phyloP scores from a whole-genome alignment of 176 grass and related monocot species.

The Oryza punctata region DNA sequence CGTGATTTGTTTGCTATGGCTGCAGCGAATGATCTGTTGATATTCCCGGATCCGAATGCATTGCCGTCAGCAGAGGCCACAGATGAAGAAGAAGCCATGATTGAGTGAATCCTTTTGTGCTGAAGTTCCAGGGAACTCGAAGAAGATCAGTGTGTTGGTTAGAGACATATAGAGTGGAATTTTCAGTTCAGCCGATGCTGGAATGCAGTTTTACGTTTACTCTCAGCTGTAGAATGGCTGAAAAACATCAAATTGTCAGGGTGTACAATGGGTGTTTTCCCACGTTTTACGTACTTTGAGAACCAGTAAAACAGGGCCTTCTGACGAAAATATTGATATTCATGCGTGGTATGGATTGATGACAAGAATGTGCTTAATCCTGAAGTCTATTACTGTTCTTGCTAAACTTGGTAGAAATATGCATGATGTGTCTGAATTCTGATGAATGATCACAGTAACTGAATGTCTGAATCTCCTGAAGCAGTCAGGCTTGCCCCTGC shows the following conservation, averaged over 20 bases:
- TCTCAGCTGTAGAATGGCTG: background rate
- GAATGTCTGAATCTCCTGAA: background rate
- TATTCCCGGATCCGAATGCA: background rate
- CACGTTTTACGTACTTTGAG: background rate
- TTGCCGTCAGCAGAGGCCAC: background rate
- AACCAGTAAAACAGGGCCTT: background rate
- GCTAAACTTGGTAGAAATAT: background rate
- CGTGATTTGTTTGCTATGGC: background rate
- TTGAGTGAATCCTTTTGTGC: background rate
- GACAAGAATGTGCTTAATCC: background rate
- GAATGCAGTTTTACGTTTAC: background rate
- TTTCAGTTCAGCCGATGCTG: background rate
- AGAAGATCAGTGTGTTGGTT: background rate
- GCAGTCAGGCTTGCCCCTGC: background rate
- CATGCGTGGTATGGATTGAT: background rate
- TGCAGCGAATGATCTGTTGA: slow-evolving; percentile 1
- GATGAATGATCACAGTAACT: background rate
- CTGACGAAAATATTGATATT: background rate
- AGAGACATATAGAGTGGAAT: background rate
- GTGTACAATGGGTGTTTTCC: background rate
- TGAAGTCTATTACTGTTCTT: background rate
- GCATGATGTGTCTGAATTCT: background rate
- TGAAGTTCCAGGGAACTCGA: slow-evolving; percentile 1
- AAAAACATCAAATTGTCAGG: no score
- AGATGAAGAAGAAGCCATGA: background rate